phyloP scores from a whole-genome alignment of 805 yeast species.

The Lipomyces chichibuensis region DNA sequence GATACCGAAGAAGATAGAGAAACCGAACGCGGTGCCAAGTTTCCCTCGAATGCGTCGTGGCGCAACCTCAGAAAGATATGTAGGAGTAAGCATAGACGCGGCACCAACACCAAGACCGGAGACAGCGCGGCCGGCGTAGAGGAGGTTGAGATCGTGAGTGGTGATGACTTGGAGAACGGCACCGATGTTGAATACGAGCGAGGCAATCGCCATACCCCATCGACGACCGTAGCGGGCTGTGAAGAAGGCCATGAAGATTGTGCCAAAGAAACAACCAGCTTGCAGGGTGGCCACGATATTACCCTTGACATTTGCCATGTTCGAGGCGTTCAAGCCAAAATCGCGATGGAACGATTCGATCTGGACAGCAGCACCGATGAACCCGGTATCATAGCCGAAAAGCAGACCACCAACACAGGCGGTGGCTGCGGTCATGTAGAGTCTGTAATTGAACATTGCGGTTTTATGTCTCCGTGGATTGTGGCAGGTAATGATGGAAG shows the following conservation, averaged over 20 bases:
- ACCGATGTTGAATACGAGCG: conserved; percentile 40
- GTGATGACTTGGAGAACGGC: conserved; percentile 39
- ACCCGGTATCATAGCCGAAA: conserved; percentile 60
- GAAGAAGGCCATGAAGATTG: conserved; percentile 51
- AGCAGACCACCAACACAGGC: conserved; percentile 56
- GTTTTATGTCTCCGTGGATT: neutral
- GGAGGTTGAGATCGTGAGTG: conserved; percentile 39
- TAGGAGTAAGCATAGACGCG: conserved; percentile 68
- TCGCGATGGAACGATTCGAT: conserved; percentile 51
- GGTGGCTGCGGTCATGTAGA: conserved; percentile 50
- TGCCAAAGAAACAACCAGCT: conserved; percentile 44
- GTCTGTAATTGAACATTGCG: conserved; percentile 48
- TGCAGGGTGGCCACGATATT: conserved; percentile 34
- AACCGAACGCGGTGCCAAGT: conserved; percentile 62
- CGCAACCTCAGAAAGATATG: conserved; percentile 57
- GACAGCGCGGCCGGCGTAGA: conserved; percentile 56
- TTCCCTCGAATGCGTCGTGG: conserved; percentile 49
- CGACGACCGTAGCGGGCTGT: conserved; percentile 47
- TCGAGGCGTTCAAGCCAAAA: conserved; percentile 49
- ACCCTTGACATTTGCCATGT: conserved; percentile 36
- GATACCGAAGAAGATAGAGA: conserved; percentile 56
- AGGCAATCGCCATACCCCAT: conserved; percentile 60
- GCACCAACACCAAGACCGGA: conserved; percentile 77
- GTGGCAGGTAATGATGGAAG: neutral
- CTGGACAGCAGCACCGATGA: conserved; percentile 58